Evolutionary conservation across 2,329 filamentous ascomycete species (phyloP).

Genomic region (Biscogniauxia marginata): DNA sequence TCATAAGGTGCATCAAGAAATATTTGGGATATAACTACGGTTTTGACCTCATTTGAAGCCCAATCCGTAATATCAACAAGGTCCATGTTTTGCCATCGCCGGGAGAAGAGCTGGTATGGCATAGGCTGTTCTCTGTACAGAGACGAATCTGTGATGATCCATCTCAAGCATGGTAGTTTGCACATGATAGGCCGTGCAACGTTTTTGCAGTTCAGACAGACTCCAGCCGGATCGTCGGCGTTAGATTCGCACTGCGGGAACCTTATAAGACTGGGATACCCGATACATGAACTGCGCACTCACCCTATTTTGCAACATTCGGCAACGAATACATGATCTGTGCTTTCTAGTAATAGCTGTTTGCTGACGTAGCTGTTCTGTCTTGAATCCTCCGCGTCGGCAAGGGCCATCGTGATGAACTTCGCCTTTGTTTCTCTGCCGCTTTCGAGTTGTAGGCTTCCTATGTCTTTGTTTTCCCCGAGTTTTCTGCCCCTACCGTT

Average conservation of each 20-base stretch:
- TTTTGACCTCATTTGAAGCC: constrained; percentile 20
- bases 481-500: neutral
- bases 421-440: neutral
- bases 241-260: neutral
- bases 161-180: constrained; percentile 1
- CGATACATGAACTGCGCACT: neutral
- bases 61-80: constrained; percentile 25
- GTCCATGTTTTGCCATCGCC: constrained; percentile 28
- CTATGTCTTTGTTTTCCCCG: neutral
- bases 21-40: constrained; percentile 19
- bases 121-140: constrained; percentile 22
- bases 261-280: neutral
- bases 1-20: constrained; percentile 19
- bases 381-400: neutral
- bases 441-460: neutral
- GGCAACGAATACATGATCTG: neutral
- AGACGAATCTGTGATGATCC: constrained; percentile 22
- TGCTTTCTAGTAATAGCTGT: neutral
- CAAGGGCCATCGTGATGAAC: neutral
- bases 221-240: neutral
- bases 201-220: neutral
- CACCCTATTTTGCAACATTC: neutral
- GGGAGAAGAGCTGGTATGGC: constrained; percentile 20
- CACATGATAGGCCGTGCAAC: neutral
- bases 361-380: neutral